A percentile compares a stretch with the other conserved stretches of the same genome.
Evolutionary conservation across 768 basidiomycete genomes (phyloP).

Genomic region (Mycena pura): DNA sequence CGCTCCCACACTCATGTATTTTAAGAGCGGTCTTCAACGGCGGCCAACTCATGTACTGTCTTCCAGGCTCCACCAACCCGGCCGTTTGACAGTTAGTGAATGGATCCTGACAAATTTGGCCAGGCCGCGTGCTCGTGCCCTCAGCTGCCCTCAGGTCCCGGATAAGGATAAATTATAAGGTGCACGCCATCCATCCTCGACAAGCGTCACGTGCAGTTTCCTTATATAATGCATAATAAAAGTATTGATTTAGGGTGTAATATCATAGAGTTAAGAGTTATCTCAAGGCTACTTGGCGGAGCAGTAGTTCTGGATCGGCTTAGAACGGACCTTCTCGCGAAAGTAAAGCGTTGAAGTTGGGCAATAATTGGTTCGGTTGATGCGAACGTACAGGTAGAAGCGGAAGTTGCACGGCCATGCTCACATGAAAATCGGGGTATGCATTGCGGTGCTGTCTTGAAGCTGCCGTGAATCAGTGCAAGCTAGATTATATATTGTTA

Average conservation of each 20-base stretch:
- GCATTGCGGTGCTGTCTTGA: slow-evolving; percentile 15
- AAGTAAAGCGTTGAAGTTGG: background rate
- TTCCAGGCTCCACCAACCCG: too few species aligned
- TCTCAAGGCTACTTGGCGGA: background rate
- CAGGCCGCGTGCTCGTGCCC: too few species aligned
- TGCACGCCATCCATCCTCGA: too few species aligned
- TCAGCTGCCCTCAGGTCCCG: too few species aligned
- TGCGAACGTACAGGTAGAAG: slow-evolving; percentile 4
- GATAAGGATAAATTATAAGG: too few species aligned
- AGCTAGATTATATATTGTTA: background rate
- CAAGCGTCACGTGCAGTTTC: too few species aligned
- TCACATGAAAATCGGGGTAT: slow-evolving; percentile 21
- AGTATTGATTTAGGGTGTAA: background rate
- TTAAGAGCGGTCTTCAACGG: too few species aligned
- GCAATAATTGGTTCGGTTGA: background rate
- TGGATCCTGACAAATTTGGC: too few species aligned
- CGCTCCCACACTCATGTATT: too few species aligned
- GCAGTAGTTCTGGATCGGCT: slow-evolving; percentile 24
- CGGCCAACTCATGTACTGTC: too few species aligned
- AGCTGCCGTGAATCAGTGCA: slow-evolving; percentile 17
- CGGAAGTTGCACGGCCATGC: slow-evolving; percentile 7
- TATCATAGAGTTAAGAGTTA: background rate
- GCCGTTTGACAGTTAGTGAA: too few species aligned
- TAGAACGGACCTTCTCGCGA: slow-evolving; percentile 11
- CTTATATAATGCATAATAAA: too few species aligned